Percentiles rank a stretch among this genome's conserved stretches.
Evolutionary conservation across 805 yeast genomes (phyloP).

Genomic region (Isabelozyma gotoi): DNA sequence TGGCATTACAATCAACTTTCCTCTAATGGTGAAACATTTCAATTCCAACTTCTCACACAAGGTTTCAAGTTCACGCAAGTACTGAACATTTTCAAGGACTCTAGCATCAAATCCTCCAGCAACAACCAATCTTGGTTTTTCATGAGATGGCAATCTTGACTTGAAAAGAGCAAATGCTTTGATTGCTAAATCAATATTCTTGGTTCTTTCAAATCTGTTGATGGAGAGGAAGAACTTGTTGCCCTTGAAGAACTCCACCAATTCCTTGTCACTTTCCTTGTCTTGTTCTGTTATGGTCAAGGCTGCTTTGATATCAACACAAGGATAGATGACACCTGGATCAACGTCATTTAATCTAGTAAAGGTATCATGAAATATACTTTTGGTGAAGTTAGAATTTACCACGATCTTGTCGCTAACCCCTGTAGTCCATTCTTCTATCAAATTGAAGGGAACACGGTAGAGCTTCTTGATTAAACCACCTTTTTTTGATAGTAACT

Average conservation of each 20-base stretch:
- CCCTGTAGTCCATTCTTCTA: slow-evolving; percentile 80
- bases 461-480: slow-evolving; percentile 60
- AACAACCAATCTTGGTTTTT: slow-evolving; percentile 54
- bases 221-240: slow-evolving; percentile 62
- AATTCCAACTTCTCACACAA: slow-evolving; percentile 49
- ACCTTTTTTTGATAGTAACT: slow-evolving; percentile 62
- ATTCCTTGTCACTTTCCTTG: slow-evolving; percentile 27
- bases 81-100: slow-evolving; percentile 72
- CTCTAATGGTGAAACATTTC: slow-evolving; percentile 44
- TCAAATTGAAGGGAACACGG: slow-evolving; percentile 77
- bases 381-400: slow-evolving; percentile 80
- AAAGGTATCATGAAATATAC: slow-evolving; percentile 68
- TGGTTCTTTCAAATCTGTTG: slow-evolving; percentile 87
- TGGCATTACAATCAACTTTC: slow-evolving; percentile 34
- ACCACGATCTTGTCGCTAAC: slow-evolving; percentile 80
- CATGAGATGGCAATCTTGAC: slow-evolving; percentile 19
- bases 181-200: slow-evolving; percentile 78
- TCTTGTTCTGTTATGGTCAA: slow-evolving; percentile 18
- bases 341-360: slow-evolving; percentile 29
- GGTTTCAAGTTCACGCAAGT: slow-evolving; percentile 57
- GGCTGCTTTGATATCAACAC: slow-evolving; percentile 54
- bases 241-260: slow-evolving; percentile 32
- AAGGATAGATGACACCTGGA: slow-evolving; percentile 70
- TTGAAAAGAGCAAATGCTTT: slow-evolving; percentile 55
- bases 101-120: slow-evolving; percentile 91